A percentile compares a stretch with the other conserved stretches of the same genome.
Conservation (phyloP, 306 rosid genomes). For the Cucurbita moschata region DNA sequence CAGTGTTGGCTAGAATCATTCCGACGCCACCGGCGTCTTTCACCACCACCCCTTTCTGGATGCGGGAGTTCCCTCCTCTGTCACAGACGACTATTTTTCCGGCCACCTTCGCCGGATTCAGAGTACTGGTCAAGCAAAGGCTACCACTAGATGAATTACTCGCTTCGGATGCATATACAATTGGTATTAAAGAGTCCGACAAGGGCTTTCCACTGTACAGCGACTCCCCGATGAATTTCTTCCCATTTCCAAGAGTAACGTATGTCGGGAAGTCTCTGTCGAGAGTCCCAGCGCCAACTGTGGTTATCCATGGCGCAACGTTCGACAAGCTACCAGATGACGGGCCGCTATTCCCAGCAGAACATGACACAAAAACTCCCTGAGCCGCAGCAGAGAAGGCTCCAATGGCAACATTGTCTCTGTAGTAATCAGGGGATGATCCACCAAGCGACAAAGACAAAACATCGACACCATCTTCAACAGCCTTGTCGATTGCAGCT, state of each 20-base stretch:
- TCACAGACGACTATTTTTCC: conserved; percentile 87
- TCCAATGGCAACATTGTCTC: conserved; percentile 57
- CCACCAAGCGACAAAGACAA: conserved; percentile 85
- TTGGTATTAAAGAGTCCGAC: conserved; percentile 30
- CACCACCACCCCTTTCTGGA: conserved; percentile 51
- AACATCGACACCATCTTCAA: conserved; percentile 60
- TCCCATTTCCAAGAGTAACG: conserved; percentile 50
- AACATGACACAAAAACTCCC: conserved; percentile 59
- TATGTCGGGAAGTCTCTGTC: conserved; percentile 79
- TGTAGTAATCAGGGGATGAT: conserved; percentile 20
- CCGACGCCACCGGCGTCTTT: conserved; percentile 70
- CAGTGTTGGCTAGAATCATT: conserved; percentile 62
- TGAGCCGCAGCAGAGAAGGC: conserved; percentile 52
- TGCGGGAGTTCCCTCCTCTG: conserved; percentile 48
- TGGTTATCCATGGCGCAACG: conserved; percentile 78
- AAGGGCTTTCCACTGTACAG: conserved; percentile 43
- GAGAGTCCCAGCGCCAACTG: conserved; percentile 83
- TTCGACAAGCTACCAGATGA: conserved; percentile 24
- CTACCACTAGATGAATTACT: conserved; percentile 26
- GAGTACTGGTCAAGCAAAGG: conserved; percentile 30
- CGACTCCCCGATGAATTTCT: conserved; percentile 43
- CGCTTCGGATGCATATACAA: conserved; percentile 43
- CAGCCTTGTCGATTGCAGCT: conserved; percentile 76
- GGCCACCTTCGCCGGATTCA: conserved; percentile 37
- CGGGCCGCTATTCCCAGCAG: conserved; percentile 87